phyloP scores from a whole-genome alignment of 768 basidiomycete species.

The Rhodocollybia butyracea region DNA sequence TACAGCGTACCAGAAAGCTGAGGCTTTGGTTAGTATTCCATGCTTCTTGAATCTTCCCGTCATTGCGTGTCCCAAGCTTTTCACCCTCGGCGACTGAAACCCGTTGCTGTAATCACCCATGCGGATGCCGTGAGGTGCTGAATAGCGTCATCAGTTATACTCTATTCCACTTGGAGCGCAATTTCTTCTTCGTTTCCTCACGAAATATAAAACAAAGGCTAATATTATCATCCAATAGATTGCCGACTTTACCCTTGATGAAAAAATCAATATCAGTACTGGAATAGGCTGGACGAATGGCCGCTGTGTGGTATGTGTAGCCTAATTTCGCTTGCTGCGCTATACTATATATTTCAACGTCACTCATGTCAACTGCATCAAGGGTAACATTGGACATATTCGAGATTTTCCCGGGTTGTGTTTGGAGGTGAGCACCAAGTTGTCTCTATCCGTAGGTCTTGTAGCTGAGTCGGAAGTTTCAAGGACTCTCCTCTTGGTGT shows the following conservation, averaged over 20 bases:
- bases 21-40: constrained; percentile 17
- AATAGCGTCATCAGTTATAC: no score
- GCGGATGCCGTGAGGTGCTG: no score
- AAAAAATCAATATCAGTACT: constrained; percentile 64
- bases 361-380: neutral
- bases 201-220: neutral
- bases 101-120: no score
- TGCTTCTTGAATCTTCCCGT: neutral
- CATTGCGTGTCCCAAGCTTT: neutral
- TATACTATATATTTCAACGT: neutral
- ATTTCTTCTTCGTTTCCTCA: constrained; percentile 9
- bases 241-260: constrained; percentile 48
- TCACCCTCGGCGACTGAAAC: neutral
- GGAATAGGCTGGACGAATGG: constrained; percentile 67
- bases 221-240: constrained; percentile 31
- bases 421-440: constrained; percentile 49
- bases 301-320: constrained; percentile 56
- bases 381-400: constrained; percentile 55
- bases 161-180: no score
- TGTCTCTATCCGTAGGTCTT: neutral
- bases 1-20: constrained; percentile 56
- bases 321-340: constrained; percentile 2
- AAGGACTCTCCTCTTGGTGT: constrained; percentile 71
- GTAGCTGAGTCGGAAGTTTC: neutral
- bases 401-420: constrained; percentile 66